Base-by-base conservation (phyloP, 1,284 basidiomycete species). In the Meripilus lineatus region DNA sequence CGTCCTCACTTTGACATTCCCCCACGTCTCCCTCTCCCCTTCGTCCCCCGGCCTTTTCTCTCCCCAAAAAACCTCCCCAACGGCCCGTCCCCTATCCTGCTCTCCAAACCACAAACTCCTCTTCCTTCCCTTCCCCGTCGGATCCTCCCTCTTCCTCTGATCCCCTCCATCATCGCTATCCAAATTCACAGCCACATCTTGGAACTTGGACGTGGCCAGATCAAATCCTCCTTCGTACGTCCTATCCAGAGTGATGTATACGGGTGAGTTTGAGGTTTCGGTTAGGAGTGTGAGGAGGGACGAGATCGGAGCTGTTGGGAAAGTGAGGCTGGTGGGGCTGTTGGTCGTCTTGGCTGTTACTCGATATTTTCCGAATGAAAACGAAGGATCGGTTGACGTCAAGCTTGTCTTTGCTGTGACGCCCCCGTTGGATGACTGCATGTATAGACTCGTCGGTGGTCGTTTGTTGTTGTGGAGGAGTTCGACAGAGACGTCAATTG, bases 161-260 rank as follows among this genome's bases (percentile, higher is more conserved):
- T n/a, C n/a, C n/a, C n/a, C n/a, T n/a, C n/a, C n/a, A n/a, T 8
- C 22, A 33, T 47, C 20, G 24, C 42, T 35, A 13, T 38, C 33
- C 20, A 50, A 17, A 13, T 40, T 22, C n/a, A 39, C 17, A n/a
- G 47, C 42, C 14, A 25, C 22, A 15, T 42, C 33, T 24, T 23
- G n/a, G 1, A 21, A 23, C 21, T 47, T 41, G 10, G 47, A 44
- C 22, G 57, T 52, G 13, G 25, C 28, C 13, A 55, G 40, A 10
- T 34, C 21, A 53, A 73, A 70, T 2, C 32, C 44, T 8, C 73
- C 77, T 50, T 79, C 71, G 49, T 63, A 76, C 5, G 72, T 62
- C 17, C 58, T 48, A 28, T 66, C 58, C 3, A 76, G 59, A 28
- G 50, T 34, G 5, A 72, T 62, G 15, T 50, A 33, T 0, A 66